phyloP scores from a whole-genome alignment of 2,329 filamentous ascomycete species.

The Clonostachys rhizophaga region DNA sequence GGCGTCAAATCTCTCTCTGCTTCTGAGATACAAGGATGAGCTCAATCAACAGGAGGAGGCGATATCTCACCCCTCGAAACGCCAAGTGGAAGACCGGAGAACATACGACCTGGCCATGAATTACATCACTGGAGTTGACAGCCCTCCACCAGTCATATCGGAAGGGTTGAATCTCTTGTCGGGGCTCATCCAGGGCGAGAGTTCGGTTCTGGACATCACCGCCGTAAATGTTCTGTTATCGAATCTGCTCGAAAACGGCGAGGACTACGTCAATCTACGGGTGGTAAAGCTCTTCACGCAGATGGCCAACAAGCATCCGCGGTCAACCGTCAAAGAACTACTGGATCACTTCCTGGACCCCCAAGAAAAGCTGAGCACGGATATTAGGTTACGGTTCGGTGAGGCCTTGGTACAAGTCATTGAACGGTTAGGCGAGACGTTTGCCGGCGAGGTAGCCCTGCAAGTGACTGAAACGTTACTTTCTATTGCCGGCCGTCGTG shows the following conservation, averaged over 20 bases:
- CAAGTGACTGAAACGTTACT: slow-evolving; percentile 55
- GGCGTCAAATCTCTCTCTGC: slow-evolving; percentile 48
- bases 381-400: slow-evolving; percentile 63
- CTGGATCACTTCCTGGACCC: slow-evolving; percentile 65
- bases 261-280: slow-evolving; percentile 69
- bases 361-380: slow-evolving; percentile 51
- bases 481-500: slow-evolving; percentile 59
- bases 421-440: slow-evolving; percentile 52
- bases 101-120: slow-evolving; percentile 58
- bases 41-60: slow-evolving; percentile 37
- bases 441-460: slow-evolving; percentile 46
- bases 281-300: slow-evolving; percentile 61
- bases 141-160: slow-evolving; percentile 60
- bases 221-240: slow-evolving; percentile 59
- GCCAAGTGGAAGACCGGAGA: slow-evolving; percentile 54
- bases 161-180: slow-evolving; percentile 61
- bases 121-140: slow-evolving; percentile 58
- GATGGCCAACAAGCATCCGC: slow-evolving; percentile 57
- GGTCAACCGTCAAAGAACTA: slow-evolving; percentile 56
- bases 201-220: slow-evolving; percentile 61
- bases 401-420: slow-evolving; percentile 63
- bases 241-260: slow-evolving; percentile 58
- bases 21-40: slow-evolving; percentile 51
- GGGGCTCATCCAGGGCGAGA: slow-evolving; percentile 46
- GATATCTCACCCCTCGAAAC: slow-evolving; percentile 31